phyloP scores from a whole-genome alignment of 2,329 filamentous ascomycete species.

The Cercospora janseana region DNA sequence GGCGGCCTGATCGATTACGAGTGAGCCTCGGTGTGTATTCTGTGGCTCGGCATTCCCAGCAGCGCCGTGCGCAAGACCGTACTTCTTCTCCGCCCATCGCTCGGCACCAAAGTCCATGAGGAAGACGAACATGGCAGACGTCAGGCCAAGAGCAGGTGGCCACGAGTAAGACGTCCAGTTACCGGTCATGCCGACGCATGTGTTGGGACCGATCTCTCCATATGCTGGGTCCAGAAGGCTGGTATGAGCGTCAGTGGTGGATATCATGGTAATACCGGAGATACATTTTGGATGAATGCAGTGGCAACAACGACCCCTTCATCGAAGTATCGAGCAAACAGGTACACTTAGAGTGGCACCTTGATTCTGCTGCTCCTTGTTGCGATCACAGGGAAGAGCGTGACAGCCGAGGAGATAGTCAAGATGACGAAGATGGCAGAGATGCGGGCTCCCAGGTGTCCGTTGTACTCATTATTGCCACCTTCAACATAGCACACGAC shows the following conservation, averaged over 20 bases:
- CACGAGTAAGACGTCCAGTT: conserved; percentile 54
- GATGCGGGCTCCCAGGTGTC: conserved; percentile 46
- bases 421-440: conserved; percentile 48
- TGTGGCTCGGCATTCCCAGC: conserved; percentile 14
- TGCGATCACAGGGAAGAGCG: conserved; percentile 50
- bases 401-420: conserved; percentile 43
- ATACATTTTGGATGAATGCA: conserved; percentile 45
- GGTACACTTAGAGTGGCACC: conserved; percentile 46
- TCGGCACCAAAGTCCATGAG: conserved; percentile 53
- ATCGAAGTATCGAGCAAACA: conserved; percentile 50
- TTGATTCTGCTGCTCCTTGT: conserved; percentile 40
- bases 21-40: conserved; percentile 22
- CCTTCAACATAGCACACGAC: conserved; percentile 26
- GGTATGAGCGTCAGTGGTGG: too few relatives aligned
- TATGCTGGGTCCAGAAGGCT: conserved; percentile 41
- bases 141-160: conserved; percentile 53
- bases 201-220: conserved; percentile 37
- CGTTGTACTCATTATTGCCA: conserved; percentile 54
- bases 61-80: conserved; percentile 40
- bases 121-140: conserved; percentile 52
- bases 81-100: conserved; percentile 51
- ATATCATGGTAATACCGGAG: neutral
- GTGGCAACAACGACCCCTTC: conserved; percentile 50
- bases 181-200: conserved; percentile 55
- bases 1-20: conserved; percentile 26